Conservation (phyloP, 306 rosid genomes). For the Prunus mume region DNA sequence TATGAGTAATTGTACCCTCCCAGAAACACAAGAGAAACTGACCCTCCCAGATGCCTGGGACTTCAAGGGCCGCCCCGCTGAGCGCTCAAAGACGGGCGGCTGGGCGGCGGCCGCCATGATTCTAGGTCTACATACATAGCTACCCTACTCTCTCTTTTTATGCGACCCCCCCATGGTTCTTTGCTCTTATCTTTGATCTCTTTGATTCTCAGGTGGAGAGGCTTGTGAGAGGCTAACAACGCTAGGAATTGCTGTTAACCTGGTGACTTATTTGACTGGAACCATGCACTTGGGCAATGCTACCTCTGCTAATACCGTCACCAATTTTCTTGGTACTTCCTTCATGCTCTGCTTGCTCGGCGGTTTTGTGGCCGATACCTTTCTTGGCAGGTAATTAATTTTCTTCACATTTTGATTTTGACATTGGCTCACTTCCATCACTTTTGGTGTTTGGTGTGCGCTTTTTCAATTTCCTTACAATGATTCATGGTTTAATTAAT, state of each 20-base stretch:
- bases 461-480: neutral
- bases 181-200: neutral
- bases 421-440: neutral
- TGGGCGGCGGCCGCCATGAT: slow-evolving; percentile 88
- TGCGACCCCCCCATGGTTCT: neutral
- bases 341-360: slow-evolving; percentile 91
- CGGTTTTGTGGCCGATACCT: slow-evolving; percentile 85
- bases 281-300: slow-evolving; percentile 96
- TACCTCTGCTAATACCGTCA: slow-evolving; percentile 75
- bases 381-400: slow-evolving; percentile 68
- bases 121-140: slow-evolving; percentile 33
- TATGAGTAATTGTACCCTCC: slow-evolving; percentile 34
- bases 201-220: slow-evolving; percentile 59
- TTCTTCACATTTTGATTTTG: neutral
- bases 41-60: slow-evolving; percentile 71
- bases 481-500: neutral
- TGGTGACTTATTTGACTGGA: slow-evolving; percentile 75
- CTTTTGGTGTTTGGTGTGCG: neutral
- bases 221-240: slow-evolving; percentile 82
- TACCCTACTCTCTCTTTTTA: neutral
- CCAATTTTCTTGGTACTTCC: slow-evolving; percentile 86
- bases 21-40: slow-evolving; percentile 42
- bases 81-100: slow-evolving; percentile 62
- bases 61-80: slow-evolving; percentile 66
- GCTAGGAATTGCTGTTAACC: slow-evolving; percentile 80